Conservation (phyloP, 2,329 filamentous ascomycete species). For the Fusarium napiforme region DNA sequence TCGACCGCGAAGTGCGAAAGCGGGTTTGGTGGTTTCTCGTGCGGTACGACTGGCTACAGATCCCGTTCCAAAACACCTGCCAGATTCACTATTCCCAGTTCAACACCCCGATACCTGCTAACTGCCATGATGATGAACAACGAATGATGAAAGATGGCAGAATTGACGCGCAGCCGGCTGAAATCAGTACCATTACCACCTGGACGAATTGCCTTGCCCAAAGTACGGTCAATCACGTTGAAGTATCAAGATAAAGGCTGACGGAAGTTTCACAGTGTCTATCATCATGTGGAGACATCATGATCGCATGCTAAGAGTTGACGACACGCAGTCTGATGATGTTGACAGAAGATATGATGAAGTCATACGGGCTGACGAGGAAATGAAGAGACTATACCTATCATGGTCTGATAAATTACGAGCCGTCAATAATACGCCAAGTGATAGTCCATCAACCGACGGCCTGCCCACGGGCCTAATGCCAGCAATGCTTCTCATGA, state of each 20-base stretch:
- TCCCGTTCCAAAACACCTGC: slow-evolving; percentile 4
- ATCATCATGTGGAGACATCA: slow-evolving; percentile 9
- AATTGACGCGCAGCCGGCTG: rapidly evolving
- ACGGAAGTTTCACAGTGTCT: too few species aligned
- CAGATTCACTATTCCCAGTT: background rate
- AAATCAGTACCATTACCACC: background rate
- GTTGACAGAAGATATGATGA: too few species aligned
- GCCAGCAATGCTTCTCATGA: slow-evolving; percentile 12
- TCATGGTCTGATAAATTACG: background rate
- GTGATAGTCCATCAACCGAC: background rate
- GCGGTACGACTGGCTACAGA: slow-evolving; percentile 10
- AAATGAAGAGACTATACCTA: background rate
- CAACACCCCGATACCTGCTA: background rate
- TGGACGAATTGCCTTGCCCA: background rate
- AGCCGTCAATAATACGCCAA: background rate
- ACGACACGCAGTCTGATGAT: too few species aligned
- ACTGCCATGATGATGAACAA: background rate
- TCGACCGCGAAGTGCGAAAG: background rate
- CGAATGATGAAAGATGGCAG: background rate
- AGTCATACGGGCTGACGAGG: background rate
- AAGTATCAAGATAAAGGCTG: too few species aligned
- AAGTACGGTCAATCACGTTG: too few species aligned
- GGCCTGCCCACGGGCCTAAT: background rate
- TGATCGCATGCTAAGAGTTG: background rate
- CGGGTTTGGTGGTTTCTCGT: slow-evolving; percentile 7